phyloP scores from a whole-genome alignment of 2,329 filamentous ascomycete genomes.

The Aspergillus sp. region DNA sequence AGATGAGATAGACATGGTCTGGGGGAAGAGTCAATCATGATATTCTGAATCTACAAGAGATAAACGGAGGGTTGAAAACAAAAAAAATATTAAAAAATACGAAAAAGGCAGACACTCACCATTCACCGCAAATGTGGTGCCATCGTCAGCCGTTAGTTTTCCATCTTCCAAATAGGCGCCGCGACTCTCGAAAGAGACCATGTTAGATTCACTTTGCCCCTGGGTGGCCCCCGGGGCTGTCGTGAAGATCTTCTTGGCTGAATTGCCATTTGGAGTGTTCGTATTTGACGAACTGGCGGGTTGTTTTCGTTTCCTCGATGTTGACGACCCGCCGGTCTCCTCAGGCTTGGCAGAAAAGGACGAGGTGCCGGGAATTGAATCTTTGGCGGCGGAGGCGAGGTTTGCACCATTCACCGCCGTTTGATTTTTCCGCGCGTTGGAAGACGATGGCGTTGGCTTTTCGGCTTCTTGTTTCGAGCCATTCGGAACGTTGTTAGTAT shows the following conservation, averaged over 20 bases:
- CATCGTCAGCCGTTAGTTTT: conserved; percentile 84
- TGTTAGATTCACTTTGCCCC: conserved; percentile 65
- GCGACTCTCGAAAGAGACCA: conserved; percentile 81
- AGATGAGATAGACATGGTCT: conserved; percentile 91
- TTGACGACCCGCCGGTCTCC: conserved; percentile 41
- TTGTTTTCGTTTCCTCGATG: conserved; percentile 82
- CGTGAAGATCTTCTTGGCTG: conserved; percentile 39
- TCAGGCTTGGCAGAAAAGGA: conserved; percentile 55
- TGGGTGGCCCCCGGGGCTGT: conserved; percentile 30
- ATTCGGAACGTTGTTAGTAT: conserved; percentile 26
- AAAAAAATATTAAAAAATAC: conserved; percentile 1
- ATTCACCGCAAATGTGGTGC: conserved; percentile 77
- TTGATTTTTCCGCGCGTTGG: conserved; percentile 40
- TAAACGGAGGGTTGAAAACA: conserved; percentile 15
- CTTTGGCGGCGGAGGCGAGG: conserved; percentile 36
- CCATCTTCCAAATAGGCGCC: conserved; percentile 70
- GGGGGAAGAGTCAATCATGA: conserved; percentile 2
- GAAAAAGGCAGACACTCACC: conserved; percentile 59
- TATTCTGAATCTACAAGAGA: background rate
- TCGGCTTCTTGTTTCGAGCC: conserved; percentile 38
- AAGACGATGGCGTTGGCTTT: conserved; percentile 36
- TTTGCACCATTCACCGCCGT: conserved; percentile 35
- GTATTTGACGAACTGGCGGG: conserved; percentile 44
- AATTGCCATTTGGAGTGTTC: conserved; percentile 29
- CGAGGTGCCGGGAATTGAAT: conserved; percentile 57